These are phyloP conservation scores for Boletales sp. DNA, from an alignment of 768 basidiomycete genomes.

Conservation along the genomic window DNA sequence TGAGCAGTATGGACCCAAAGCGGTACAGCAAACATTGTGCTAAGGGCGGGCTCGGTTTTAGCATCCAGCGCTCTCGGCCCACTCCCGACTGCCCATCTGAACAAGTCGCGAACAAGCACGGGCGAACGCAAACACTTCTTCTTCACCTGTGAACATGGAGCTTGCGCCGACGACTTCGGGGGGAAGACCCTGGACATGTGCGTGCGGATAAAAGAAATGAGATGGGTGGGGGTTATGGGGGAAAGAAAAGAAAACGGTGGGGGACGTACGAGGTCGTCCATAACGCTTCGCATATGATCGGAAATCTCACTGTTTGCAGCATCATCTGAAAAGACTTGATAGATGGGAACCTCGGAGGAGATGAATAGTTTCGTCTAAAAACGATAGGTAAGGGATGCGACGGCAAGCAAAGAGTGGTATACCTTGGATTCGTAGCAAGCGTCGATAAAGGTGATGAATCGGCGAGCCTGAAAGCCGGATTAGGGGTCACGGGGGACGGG, in stretches of 20 bases:
- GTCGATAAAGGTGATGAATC: conserved; percentile 98
- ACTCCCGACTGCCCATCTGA: conserved; percentile 89
- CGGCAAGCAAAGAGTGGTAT: conserved; percentile 5
- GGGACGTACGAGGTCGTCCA: conserved; percentile 85
- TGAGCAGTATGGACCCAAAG: too few relatives aligned
- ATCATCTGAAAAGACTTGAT: conserved; percentile 84
- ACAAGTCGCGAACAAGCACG: conserved; percentile 85
- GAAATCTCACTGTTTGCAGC: conserved; percentile 44
- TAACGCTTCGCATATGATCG: conserved; percentile 87
- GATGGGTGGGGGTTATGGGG: background rate
- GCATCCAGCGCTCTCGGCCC: conserved; percentile 52
- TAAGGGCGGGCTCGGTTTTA: background rate
- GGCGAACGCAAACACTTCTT: conserved; percentile 96
- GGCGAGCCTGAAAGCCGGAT: conserved; percentile 56
- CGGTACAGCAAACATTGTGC: too few relatives aligned
- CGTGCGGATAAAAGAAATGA: too few relatives aligned
- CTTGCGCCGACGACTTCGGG: conserved; percentile 73
- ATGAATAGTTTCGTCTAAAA: conserved; percentile 83
- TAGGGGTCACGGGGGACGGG: background rate
- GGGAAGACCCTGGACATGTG: conserved; percentile 60
- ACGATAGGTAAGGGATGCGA: conserved; percentile 49
- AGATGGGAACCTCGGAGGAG: conserved; percentile 90
- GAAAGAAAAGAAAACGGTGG: background rate
- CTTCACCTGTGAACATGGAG: conserved; percentile 93
- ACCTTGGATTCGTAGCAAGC: conserved; percentile 93